Percentiles rank a stretch among this genome's conserved stretches.
Conservation (phyloP, 2,329 filamentous ascomycete species). For the Ceratocystiopsis brevicomis region DNA sequence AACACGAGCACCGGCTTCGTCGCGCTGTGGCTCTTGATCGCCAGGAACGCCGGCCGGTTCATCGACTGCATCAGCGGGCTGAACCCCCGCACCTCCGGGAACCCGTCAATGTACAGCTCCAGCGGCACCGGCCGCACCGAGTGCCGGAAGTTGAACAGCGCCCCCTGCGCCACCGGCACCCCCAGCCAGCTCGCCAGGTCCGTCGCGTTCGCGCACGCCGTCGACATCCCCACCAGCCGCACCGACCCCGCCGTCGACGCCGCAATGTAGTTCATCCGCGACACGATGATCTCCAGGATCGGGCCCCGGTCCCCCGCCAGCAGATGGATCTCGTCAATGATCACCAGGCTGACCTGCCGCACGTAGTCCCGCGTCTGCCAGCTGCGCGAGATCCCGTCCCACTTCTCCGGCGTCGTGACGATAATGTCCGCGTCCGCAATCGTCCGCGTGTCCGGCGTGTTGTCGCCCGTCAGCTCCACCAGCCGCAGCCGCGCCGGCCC, state of each 20-base stretch:
- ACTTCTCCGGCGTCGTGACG: slow-evolving; percentile 98
- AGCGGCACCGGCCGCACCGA: slow-evolving; percentile 90
- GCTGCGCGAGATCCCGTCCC: slow-evolving; percentile 96
- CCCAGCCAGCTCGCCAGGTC: slow-evolving; percentile 94
- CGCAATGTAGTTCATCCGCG: slow-evolving; percentile 94
- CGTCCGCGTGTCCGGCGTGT: slow-evolving; percentile 88
- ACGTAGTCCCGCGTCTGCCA: slow-evolving; percentile 98
- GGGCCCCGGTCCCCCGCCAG: slow-evolving; percentile 92
- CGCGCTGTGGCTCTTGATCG: slow-evolving; percentile 90
- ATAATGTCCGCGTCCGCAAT: slow-evolving; percentile 95
- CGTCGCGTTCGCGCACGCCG: slow-evolving; percentile 85
- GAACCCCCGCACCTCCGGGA: slow-evolving; percentile 86
- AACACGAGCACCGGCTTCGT: slow-evolving; percentile 97
- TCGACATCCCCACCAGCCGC: slow-evolving; percentile 93
- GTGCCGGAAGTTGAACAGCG: slow-evolving; percentile 90
- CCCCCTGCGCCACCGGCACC: slow-evolving; percentile 52
- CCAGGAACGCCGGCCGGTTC: slow-evolving; percentile 91
- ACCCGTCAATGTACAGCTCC: slow-evolving; percentile 94
- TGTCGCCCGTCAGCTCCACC: slow-evolving; percentile 85
- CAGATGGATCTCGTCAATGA: slow-evolving; percentile 96
- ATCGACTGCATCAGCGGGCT: slow-evolving; percentile 98
- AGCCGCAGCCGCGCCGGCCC: slow-evolving; percentile 70
- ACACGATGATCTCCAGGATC: slow-evolving; percentile 92
- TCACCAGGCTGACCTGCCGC: slow-evolving; percentile 81
- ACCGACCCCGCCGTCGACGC: slow-evolving; percentile 81